Conservation (phyloP, 345 rosid species). For the Mallotus nudiflorus region DNA sequence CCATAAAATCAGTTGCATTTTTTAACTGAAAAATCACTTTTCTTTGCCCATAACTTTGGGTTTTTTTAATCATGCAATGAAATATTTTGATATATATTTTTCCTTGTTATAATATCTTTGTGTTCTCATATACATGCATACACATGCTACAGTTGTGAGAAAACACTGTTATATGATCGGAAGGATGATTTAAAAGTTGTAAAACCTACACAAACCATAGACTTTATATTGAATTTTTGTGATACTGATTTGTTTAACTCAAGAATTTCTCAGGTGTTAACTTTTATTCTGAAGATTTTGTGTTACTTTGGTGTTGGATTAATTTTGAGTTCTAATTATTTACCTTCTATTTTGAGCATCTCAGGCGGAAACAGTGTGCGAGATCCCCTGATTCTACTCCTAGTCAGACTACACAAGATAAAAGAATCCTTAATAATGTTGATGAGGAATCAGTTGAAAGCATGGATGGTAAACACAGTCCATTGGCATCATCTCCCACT, state of each 20-base stretch:
- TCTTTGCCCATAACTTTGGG: too few species aligned
- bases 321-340: neutral
- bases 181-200: too few species aligned
- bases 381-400: conserved; percentile 51
- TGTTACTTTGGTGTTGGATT: neutral
- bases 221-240: too few species aligned
- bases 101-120: neutral
- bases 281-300: neutral
- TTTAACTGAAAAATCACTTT: too few species aligned
- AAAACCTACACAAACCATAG: too few species aligned
- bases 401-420: conserved; percentile 40
- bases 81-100: neutral
- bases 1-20: too few species aligned
- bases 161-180: too few species aligned
- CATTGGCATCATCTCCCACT: conserved; percentile 42
- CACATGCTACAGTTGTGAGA: too few species aligned
- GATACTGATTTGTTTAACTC: too few species aligned
- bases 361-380: conserved; percentile 37
- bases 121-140: too few species aligned
- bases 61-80: neutral
- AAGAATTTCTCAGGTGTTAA: neutral
- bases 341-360: conserved; percentile 4
- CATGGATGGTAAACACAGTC: conserved; percentile 50
- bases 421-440: conserved; percentile 38
- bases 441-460: conserved; percentile 63